These are phyloP conservation scores for Fraxinus ornus DNA, from an alignment of 305 asterid species.

Conservation along the genomic window DNA sequence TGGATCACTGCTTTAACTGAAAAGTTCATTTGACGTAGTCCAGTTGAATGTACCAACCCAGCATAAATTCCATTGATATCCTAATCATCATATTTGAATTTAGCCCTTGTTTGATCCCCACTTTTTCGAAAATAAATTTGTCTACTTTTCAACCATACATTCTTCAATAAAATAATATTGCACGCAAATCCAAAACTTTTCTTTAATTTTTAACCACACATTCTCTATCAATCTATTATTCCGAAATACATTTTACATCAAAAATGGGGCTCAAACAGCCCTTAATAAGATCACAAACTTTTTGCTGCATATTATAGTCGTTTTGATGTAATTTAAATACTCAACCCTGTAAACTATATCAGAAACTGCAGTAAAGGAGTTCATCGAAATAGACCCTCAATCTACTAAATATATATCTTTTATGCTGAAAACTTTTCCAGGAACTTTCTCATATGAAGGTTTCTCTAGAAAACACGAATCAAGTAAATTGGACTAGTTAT, in stretches of 20 bases:
- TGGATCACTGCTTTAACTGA: neutral
- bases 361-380: neutral
- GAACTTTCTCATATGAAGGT: neutral
- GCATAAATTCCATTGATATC: neutral
- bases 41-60: neutral
- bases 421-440: neutral
- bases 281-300: neutral
- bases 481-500: neutral
- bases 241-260: no score
- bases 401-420: neutral
- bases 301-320: neutral
- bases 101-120: no score
- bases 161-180: no score
- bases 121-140: no score
- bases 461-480: neutral
- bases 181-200: no score
- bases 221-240: no score
- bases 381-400: neutral
- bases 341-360: neutral
- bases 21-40: neutral
- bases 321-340: neutral
- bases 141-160: no score
- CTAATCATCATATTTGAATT: neutral
- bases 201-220: no score
- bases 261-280: no score